Evolutionary conservation across 768 basidiomycete genomes (phyloP).

Genomic region (Pseudohyphozyma bogoriensis): DNA sequence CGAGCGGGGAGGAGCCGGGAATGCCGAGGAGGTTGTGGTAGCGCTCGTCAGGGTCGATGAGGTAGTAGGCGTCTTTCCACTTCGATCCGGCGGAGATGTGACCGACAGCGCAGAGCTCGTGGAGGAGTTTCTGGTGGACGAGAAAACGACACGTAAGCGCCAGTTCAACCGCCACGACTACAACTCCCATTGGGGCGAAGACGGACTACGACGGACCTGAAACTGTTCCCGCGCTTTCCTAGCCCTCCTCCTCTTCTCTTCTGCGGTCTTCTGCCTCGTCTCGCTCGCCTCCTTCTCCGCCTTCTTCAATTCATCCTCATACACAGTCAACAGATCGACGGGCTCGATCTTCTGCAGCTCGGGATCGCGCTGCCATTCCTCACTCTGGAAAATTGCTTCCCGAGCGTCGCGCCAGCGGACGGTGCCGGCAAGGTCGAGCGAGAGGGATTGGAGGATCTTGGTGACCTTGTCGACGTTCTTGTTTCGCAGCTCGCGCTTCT

Average conservation of each 20-base stretch:
- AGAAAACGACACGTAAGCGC: neutral
- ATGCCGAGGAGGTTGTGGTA: constrained; percentile 78
- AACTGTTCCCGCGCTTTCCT: constrained; percentile 86
- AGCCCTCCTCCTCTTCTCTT: constrained; percentile 73
- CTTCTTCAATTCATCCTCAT: constrained; percentile 85
- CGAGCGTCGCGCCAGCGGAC: constrained; percentile 75
- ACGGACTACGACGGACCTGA: constrained; percentile 47
- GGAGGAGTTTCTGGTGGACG: constrained; percentile 52
- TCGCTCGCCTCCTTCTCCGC: constrained; percentile 87
- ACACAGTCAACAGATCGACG: constrained; percentile 81
- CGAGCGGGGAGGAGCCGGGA: constrained; percentile 87
- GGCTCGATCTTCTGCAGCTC: constrained; percentile 76
- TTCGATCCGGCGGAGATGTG: constrained; percentile 70
- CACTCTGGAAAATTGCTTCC: constrained; percentile 60
- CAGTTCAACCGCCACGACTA: too few species aligned
- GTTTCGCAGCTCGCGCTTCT: constrained; percentile 59
- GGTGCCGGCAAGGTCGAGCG: constrained; percentile 76
- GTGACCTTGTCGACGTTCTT: constrained; percentile 62
- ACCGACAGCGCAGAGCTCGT: constrained; percentile 55
- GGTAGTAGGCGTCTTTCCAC: constrained; percentile 81
- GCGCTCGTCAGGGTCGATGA: constrained; percentile 64
- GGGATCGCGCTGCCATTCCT: constrained; percentile 64
- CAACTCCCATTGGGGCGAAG: too few species aligned
- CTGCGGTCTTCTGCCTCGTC: constrained; percentile 63
- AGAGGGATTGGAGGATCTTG: constrained; percentile 69